Conservation (phyloP, 2,329 filamentous ascomycete genomes). For the Shiraia bambusicola region DNA sequence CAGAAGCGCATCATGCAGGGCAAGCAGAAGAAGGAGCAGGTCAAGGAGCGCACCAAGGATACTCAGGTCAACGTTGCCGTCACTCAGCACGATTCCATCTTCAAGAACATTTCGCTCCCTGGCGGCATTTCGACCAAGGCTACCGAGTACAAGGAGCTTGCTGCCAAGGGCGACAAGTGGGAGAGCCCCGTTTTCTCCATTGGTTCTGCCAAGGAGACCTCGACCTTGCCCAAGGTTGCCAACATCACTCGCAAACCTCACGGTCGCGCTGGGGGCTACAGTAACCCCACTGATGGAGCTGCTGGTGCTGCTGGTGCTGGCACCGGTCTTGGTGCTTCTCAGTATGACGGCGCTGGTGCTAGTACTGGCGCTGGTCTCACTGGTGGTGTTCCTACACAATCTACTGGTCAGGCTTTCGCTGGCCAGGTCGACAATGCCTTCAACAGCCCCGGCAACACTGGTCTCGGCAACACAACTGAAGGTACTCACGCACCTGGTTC, state of each 20-base stretch:
- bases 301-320: conserved; percentile 18
- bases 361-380: conserved; percentile 16
- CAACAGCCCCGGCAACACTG: conserved; percentile 15
- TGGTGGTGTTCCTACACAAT: conserved; percentile 10
- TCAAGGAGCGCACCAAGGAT: conserved; percentile 54
- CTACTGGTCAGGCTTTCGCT: conserved; percentile 39
- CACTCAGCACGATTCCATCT: conserved; percentile 87
- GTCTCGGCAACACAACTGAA: conserved; percentile 4
- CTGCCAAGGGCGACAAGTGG: conserved; percentile 87
- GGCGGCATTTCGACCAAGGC: conserved; percentile 91
- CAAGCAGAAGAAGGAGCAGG: conserved; percentile 72
- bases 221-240: conserved; percentile 63
- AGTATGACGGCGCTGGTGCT: conserved; percentile 14
- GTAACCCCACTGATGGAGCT: conserved; percentile 15
- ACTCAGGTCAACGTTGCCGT: conserved; percentile 81
- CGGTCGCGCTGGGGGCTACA: conserved; percentile 43
- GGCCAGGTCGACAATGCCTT: conserved; percentile 51
- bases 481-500: conserved; percentile 3
- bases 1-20: conserved; percentile 73
- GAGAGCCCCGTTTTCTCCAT: conserved; percentile 92
- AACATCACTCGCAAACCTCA: conserved; percentile 62
- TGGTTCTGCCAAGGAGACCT: conserved; percentile 72
- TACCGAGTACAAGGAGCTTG: conserved; percentile 87
- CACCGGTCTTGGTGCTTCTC: conserved; percentile 15
- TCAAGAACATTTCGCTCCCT: conserved; percentile 82